These are phyloP conservation scores for Leucosporidium creatinivorum DNA, from an alignment of 768 basidiomycete species.

Conservation along the genomic window DNA sequence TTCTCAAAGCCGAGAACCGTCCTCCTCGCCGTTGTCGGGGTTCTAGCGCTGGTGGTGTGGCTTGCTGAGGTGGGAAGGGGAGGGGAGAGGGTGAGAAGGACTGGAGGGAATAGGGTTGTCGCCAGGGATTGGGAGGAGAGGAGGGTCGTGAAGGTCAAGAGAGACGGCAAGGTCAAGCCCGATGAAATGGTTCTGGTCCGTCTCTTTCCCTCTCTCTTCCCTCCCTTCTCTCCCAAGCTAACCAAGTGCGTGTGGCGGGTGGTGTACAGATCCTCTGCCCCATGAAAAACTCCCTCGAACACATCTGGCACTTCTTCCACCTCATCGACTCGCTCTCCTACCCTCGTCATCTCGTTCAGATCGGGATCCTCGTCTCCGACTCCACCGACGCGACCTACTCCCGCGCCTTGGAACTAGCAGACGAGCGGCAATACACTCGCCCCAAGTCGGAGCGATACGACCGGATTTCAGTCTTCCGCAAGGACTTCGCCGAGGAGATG, in stretches of 20 bases:
- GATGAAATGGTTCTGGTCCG: conserved; percentile 12
- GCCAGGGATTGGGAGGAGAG: conserved; percentile 1
- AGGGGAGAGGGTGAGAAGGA: not conserved
- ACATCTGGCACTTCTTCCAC: conserved; percentile 30
- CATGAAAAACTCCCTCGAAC: conserved; percentile 25
- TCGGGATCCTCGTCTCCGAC: conserved; percentile 26
- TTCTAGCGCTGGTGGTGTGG: not conserved
- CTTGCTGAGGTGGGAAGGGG: not conserved
- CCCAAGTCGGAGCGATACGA: not conserved
- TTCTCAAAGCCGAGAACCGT: not conserved
- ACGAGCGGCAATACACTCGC: conserved; percentile 16
- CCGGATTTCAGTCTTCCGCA: conserved; percentile 4
- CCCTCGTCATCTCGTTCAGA: conserved; percentile 16
- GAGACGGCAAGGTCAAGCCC: conserved; percentile 3
- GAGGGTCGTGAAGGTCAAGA: too few relatives aligned
- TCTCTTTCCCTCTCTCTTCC: not conserved
- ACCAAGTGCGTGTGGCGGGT: too few relatives aligned
- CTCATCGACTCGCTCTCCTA: conserved; percentile 17
- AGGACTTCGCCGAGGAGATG: conserved; percentile 8
- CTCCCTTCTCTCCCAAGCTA: not conserved
- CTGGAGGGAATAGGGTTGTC: not conserved
- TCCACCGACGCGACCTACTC: conserved; percentile 9
- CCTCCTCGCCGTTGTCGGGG: not conserved
- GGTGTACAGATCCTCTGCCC: conserved; percentile 26
- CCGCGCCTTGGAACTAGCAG: conserved; percentile 23